Conservation (phyloP, 192 early-diverging fungal species). For the Oehlia diaphana region DNA sequence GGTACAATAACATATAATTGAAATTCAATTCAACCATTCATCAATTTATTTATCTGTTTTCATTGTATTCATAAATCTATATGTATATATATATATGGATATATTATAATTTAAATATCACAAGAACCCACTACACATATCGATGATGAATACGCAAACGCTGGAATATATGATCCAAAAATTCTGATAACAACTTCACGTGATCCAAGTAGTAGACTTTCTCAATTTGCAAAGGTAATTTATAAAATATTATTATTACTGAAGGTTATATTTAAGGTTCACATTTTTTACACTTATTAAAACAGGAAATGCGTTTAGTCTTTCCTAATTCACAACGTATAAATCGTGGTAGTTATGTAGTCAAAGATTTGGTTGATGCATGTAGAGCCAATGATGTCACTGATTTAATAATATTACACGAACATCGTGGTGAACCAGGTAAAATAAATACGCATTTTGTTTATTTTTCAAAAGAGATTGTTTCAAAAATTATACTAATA, state of each 20-base stretch:
- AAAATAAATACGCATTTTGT: slow-evolving; percentile 25
- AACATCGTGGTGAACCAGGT: slow-evolving; percentile 93
- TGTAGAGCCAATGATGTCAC: slow-evolving; percentile 93
- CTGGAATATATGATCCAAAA: slow-evolving; percentile 93
- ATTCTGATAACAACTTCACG: slow-evolving; percentile 95
- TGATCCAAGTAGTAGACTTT: slow-evolving; percentile 88
- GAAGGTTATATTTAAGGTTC: not conserved
- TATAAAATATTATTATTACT: not conserved
- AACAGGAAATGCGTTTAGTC: slow-evolving; percentile 84
- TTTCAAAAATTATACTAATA: slow-evolving; percentile 12
- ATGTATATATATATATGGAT: no score
- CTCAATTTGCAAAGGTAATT: slow-evolving; percentile 87
- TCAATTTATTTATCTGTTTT: no score
- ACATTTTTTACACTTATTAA: not conserved
- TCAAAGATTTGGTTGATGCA: slow-evolving; percentile 95
- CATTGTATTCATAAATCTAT: no score
- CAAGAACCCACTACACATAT: slow-evolving; percentile 73
- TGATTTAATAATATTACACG: slow-evolving; percentile 94
- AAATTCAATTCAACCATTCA: no score
- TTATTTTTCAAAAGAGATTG: not conserved
- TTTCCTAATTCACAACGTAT: slow-evolving; percentile 97
- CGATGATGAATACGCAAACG: slow-evolving; percentile 96
- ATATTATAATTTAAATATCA: no score
- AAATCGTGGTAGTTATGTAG: slow-evolving; percentile 95
- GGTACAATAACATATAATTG: not conserved